Percentiles rank a stretch among this genome's conserved stretches.
These are phyloP conservation scores for Conticribra guillardii DNA, from an alignment of 108 stramenopile genomes.

Conservation along the genomic window DNA sequence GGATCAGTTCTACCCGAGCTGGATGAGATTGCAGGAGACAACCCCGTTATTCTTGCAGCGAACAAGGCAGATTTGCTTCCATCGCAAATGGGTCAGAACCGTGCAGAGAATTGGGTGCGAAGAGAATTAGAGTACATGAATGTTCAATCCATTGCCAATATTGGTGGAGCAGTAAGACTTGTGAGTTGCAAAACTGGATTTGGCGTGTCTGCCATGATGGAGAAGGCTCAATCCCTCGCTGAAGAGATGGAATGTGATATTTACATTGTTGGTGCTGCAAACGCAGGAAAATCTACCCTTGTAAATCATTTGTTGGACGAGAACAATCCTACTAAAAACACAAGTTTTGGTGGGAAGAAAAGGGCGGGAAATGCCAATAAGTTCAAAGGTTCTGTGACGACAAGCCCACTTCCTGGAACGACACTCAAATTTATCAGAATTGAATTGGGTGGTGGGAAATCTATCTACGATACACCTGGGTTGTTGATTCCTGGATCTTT, in stretches of 20 bases:
- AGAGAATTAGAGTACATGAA: slow-evolving; percentile 86
- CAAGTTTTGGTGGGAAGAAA: slow-evolving; percentile 37
- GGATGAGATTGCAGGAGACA: slow-evolving; percentile 90
- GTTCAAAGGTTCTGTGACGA: slow-evolving; percentile 80
- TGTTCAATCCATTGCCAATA: slow-evolving; percentile 82
- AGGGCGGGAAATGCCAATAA: slow-evolving; percentile 80
- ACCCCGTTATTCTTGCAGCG: slow-evolving; percentile 89
- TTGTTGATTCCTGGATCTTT: slow-evolving; percentile 83
- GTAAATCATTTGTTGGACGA: slow-evolving; percentile 78
- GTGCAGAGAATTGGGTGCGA: slow-evolving; percentile 90
- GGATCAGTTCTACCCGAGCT: slow-evolving; percentile 88
- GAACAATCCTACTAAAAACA: slow-evolving; percentile 49
- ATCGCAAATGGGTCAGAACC: slow-evolving; percentile 75
- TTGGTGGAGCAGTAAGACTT: slow-evolving; percentile 85
- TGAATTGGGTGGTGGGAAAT: slow-evolving; percentile 74
- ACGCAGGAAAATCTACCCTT: slow-evolving; percentile 89
- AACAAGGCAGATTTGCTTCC: slow-evolving; percentile 91
- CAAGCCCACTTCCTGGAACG: slow-evolving; percentile 87
- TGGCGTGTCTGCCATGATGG: slow-evolving; percentile 77
- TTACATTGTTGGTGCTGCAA: slow-evolving; percentile 90
- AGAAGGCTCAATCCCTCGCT: slow-evolving; percentile 73
- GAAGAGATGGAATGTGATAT: slow-evolving; percentile 85
- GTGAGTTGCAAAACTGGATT: slow-evolving; percentile 88
- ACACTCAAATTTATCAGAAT: slow-evolving; percentile 90
- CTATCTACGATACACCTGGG: slow-evolving; percentile 88